These are phyloP conservation scores for Fusarium lateritium DNA, from an alignment of 2,329 filamentous ascomycete species.

Conservation along the genomic window DNA sequence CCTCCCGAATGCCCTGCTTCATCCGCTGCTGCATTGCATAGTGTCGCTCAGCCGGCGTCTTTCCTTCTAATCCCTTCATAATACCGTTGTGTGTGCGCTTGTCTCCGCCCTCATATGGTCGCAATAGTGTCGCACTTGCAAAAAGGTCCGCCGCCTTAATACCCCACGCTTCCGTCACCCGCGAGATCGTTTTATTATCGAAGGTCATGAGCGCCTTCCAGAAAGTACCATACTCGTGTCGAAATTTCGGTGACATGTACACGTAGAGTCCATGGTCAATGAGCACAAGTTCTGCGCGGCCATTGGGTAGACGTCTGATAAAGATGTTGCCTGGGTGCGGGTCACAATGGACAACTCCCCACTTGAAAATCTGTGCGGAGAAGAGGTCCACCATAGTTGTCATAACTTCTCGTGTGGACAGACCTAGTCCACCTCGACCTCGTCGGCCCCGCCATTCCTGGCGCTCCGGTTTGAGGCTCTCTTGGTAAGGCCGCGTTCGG, in stretches of 20 bases:
- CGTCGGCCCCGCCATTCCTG: slow-evolving; percentile 81
- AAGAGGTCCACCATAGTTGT: slow-evolving; percentile 96
- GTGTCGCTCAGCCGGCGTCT: slow-evolving; percentile 78
- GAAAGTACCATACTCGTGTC: slow-evolving; percentile 88
- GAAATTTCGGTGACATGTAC: slow-evolving; percentile 86
- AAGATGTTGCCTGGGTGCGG: slow-evolving; percentile 99
- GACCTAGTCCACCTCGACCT: slow-evolving; percentile 84
- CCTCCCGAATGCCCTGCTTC: slow-evolving; percentile 76
- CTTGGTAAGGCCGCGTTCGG: slow-evolving; percentile 66
- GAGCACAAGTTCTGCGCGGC: slow-evolving; percentile 90
- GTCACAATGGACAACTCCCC: slow-evolving; percentile 96
- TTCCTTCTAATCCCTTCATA: slow-evolving; percentile 74
- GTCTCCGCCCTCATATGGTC: slow-evolving; percentile 91
- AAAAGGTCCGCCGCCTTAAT: slow-evolving; percentile 92
- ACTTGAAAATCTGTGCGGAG: slow-evolving; percentile 97
- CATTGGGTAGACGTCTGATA: slow-evolving; percentile 85
- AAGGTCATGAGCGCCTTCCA: slow-evolving; percentile 97
- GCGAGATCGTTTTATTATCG: slow-evolving; percentile 84
- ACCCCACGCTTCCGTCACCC: slow-evolving; percentile 86
- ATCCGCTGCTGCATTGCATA: slow-evolving; percentile 92
- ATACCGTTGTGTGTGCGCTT: slow-evolving; percentile 74
- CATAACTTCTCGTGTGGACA: slow-evolving; percentile 91
- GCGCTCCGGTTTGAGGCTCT: slow-evolving; percentile 84
- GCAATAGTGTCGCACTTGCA: slow-evolving; percentile 89
- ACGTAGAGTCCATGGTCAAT: slow-evolving; percentile 99